Base-by-base conservation (phyloP, 768 basidiomycete species). In the Mycena crocata region DNA sequence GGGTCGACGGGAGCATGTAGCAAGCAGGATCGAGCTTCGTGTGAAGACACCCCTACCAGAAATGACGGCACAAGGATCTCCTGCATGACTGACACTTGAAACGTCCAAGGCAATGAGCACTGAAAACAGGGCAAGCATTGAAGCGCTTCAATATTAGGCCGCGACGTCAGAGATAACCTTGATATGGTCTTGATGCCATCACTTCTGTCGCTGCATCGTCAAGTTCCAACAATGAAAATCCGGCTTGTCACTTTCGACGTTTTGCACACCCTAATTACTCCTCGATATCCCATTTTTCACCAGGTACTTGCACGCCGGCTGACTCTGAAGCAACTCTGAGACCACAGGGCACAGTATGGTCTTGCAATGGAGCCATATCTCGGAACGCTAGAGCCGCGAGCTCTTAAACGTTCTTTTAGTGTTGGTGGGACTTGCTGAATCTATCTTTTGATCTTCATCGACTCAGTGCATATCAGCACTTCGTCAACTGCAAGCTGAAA, bases 221-320 rank as follows among this genome's bases (percentile, higher is more conserved):
- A 8, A 12, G 23, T 15, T 13, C 7, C 10, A 12, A 17, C 32
- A 26, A 54, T 55, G 61, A 42, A 32, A 49, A 86, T 92, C 75
- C 86, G 84, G 12, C 79, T 93, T 9, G 89, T 93, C 49, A 88
- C 90, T n/a, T 94, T 95, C 70, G 93, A 95, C 72, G 88, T 88
- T 1, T 79, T 94, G 28, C 87, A 90, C 72, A 95, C 93, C n/a
- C 81, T 93, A 7, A 81, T 95, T 19, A 84, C 84, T 3, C 93
- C 92, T 23, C 87, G 91, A 8, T 77, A 77, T 35, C 91, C 93
- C 4, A 84, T 95, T 49, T 83, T 91, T 64, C 82, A 86, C 31
- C 92, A 66, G 88, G 69, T 86, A 78, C 39, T 19, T 23, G 24
- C 9, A 24, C 5, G 1, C 31, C 6, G 21, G 6, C 19, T 15